Percentiles rank a stretch among this genome's conserved stretches.
Conservation (phyloP, 257 asterid genomes). For the Solanum ahanhuiri region DNA sequence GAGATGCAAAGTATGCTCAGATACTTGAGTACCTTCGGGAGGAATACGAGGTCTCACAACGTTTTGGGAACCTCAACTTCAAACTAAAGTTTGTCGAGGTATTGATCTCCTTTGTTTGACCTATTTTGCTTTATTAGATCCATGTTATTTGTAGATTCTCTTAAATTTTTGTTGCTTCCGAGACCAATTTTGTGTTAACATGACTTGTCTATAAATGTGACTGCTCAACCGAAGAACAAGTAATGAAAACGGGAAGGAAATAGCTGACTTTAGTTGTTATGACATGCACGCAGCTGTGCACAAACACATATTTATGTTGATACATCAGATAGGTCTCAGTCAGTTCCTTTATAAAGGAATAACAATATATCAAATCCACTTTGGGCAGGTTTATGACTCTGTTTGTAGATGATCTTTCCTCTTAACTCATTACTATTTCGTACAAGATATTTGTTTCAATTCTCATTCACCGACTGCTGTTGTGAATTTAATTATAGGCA, state of each 20-base stretch:
- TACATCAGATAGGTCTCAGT: not conserved
- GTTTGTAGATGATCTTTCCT: not conserved
- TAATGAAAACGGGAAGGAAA: not conserved
- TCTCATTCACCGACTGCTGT: not conserved
- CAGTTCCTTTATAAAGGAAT: not conserved
- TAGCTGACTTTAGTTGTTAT: not conserved
- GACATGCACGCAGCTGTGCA: not conserved
- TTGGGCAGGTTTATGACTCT: not conserved
- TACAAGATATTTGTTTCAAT: not conserved
- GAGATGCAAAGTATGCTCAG: conserved; percentile 91
- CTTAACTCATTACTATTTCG: not conserved
- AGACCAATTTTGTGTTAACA: not conserved
- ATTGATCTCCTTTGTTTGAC: not conserved
- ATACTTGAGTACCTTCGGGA: conserved; percentile 88
- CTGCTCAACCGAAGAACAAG: not conserved
- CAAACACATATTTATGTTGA: not conserved
- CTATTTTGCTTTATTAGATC: not conserved
- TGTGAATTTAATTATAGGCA: not conserved
- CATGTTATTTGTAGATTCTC: not conserved
- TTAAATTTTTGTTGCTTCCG: not conserved
- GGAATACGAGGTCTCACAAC: conserved; percentile 91
- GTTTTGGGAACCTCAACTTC: conserved; percentile 89
- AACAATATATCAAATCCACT: not conserved
- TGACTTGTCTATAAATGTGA: not conserved
- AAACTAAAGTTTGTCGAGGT: conserved; percentile 95